These are phyloP conservation scores for Tetracladium marchalianum DNA, from an alignment of 495 filamentous ascomycete species.

Conservation along the genomic window DNA sequence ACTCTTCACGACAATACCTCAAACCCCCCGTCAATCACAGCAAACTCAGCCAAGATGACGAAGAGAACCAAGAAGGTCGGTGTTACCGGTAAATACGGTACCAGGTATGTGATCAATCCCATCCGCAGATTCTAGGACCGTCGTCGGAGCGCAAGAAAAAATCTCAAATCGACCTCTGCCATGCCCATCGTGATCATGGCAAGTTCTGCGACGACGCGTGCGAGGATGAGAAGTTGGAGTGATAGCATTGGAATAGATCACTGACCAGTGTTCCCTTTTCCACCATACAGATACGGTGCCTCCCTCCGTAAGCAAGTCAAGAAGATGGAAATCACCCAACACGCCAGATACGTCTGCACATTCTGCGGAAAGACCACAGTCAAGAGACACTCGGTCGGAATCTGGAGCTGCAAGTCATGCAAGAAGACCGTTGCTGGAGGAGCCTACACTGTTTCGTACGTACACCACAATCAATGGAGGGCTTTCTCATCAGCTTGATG, in stretches of 20 bases:
- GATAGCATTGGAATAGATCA: background rate
- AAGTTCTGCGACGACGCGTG: background rate
- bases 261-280: conserved; percentile 1
- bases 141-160: background rate
- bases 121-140: background rate
- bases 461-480: conserved; percentile 21
- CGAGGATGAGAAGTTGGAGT: background rate
- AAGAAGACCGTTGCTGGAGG: conserved; percentile 93
- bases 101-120: conserved; percentile 33
- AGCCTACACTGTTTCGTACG: conserved; percentile 94
- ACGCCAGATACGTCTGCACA: conserved; percentile 85
- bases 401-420: conserved; percentile 93
- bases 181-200: background rate
- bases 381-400: conserved; percentile 84
- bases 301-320: conserved; percentile 99
- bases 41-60: conserved; percentile 63
- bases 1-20: too few species aligned
- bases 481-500: background rate
- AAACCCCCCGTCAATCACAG: conserved; percentile 14
- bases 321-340: conserved; percentile 99
- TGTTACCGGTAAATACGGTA: conserved; percentile 54
- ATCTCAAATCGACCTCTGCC: background rate
- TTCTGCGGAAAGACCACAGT: conserved; percentile 94
- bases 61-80: conserved; percentile 99
- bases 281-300: conserved; percentile 74